Evolutionary conservation across 352 stramenopile species (phyloP).

Genomic region (Plasmopara halstedii): DNA sequence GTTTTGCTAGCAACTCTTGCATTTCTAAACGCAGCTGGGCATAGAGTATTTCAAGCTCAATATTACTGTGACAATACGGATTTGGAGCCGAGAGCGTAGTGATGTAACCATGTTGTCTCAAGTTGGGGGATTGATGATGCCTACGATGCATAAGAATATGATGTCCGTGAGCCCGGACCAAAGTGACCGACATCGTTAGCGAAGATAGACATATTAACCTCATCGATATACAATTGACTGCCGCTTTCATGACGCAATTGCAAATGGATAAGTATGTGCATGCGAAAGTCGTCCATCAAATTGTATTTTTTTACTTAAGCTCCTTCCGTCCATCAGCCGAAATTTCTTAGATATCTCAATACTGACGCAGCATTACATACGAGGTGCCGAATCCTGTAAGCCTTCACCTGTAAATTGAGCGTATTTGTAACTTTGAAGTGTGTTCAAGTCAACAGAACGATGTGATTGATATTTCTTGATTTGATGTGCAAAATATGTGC

Average conservation of each 20-base stretch:
- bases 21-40: constrained; percentile 9
- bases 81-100: not conserved
- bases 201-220: constrained; percentile 6
- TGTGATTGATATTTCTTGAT: too few species aligned
- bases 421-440: too few species aligned
- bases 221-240: constrained; percentile 10
- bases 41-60: constrained; percentile 11
- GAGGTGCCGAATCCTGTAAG: not conserved
- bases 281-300: not conserved
- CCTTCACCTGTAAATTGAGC: not conserved
- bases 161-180: constrained; percentile 7
- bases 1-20: constrained; percentile 6
- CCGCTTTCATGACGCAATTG: constrained; percentile 21
- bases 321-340: constrained; percentile 8
- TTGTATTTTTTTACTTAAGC: not conserved
- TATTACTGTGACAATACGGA: not conserved
- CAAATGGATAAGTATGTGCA: constrained; percentile 6
- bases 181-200: constrained; percentile 10
- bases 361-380: not conserved
- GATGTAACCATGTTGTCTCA: not conserved
- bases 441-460: too few species aligned
- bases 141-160: not conserved
- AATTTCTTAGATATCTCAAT: not conserved
- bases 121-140: constrained; percentile 1
- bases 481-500: too few species aligned